Base-by-base conservation (phyloP, 2,329 filamentous ascomycete species). In the Colletotrichum kahawae region DNA sequence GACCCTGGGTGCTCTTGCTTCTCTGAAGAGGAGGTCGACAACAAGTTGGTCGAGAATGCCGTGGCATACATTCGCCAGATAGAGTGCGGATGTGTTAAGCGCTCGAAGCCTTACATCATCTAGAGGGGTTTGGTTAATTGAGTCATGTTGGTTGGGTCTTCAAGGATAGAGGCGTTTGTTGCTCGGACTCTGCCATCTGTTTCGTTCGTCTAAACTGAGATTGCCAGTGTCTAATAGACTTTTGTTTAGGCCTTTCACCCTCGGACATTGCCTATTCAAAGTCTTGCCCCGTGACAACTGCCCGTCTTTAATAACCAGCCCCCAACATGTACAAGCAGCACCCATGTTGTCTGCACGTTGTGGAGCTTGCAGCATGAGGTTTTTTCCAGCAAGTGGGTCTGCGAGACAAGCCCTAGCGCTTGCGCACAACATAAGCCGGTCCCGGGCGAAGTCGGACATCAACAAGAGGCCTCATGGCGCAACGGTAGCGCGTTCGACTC, bases 401-500 rank as follows among this genome's bases (percentile, higher is more conserved):
- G 27, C 54, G 24, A 57, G 54, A 7, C 54, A 57, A 57, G 13
- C 24, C 43, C 63, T 54, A 66, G 38, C 7, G 14, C 54, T 7
- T 60, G 31, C 43, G 14, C 27, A 24, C 64, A 57, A 18, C 27
- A 54, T 36, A 67, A 29, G n/a, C 21, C 21, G n/a, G 13, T 16
- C n/a, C 14, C 5, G 7, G 21, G 27, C n/a, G 14, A 12, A 1
- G 5, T 2, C 12, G n/a, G 1, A 33, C 3, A 56, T 10, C 18
- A 34, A 43, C 51, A 34, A 31, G 7, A 31, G 66, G 64, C 24
- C 64, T 31, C 31, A 68, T 68, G 51, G 66, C 54, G 66, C 51
- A 68, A 59, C 66, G 66, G 66, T 68, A 68, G 54, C 66, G 54
- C 51, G 51, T 56, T 68, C 43, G 33, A 68, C 54, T 59, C 64